A percentile compares a stretch with the other conserved stretches of the same genome.
Evolutionary conservation across 371 early-diverging fungal genomes (phyloP).

Genomic region (Mortierella sp.): DNA sequence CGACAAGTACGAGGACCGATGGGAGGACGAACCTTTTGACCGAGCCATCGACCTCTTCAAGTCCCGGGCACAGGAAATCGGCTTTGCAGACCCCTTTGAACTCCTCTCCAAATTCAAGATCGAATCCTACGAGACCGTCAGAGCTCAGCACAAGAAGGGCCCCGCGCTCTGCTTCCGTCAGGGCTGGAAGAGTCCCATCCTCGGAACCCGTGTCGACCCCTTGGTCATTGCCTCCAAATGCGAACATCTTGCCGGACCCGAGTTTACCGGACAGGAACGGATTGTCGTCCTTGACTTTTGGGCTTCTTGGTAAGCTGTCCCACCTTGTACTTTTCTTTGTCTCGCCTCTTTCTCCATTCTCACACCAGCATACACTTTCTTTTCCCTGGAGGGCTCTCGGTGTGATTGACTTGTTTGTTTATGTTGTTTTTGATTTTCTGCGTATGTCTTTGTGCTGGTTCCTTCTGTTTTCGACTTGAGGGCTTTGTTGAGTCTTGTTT

Average conservation of each 20-base stretch:
- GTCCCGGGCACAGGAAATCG: conserved; percentile 53
- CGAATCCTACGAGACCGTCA: conserved; percentile 50
- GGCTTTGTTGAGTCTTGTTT: neutral
- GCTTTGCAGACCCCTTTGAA: conserved; percentile 54
- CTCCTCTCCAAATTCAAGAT: conserved; percentile 48
- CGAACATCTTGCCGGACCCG: conserved; percentile 37
- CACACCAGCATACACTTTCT: neutral
- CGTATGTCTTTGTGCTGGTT: neutral
- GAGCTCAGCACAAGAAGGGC: conserved; percentile 51
- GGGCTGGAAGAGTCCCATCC: conserved; percentile 49
- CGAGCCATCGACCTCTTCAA: conserved; percentile 57
- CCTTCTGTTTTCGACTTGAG: neutral
- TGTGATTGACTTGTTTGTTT: neutral
- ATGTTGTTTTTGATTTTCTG: neutral
- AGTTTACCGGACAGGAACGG: conserved; percentile 27
- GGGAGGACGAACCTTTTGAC: conserved; percentile 56
- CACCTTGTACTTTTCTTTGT: too few species aligned
- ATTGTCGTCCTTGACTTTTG: conserved; percentile 55
- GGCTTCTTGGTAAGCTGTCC: conserved; percentile 49
- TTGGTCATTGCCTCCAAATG: conserved; percentile 29
- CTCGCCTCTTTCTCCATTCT: neutral
- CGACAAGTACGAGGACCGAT: conserved; percentile 56
- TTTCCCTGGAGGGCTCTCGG: conserved; percentile 8
- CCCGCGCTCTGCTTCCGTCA: conserved; percentile 44
- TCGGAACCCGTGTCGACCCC: conserved; percentile 37